Evolutionary conservation across 163 green algal species (phyloP).

Genomic region (Volvox carteri): DNA sequence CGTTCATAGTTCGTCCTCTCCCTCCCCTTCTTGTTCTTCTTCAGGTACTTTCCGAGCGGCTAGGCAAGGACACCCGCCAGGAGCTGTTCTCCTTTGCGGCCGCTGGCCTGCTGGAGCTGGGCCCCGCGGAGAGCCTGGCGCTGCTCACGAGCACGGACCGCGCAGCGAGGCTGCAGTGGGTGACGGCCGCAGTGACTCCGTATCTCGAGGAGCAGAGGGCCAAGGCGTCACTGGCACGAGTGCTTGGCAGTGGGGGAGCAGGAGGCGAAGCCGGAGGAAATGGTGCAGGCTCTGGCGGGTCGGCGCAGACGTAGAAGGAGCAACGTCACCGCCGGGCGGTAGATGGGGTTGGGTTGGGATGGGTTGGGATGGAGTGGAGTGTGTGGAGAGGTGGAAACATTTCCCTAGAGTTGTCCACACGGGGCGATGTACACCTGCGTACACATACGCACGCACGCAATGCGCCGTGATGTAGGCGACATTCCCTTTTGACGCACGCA

Average conservation of each 20-base stretch:
- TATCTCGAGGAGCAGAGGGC: constrained; percentile 58
- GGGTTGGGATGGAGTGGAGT: too few relatives aligned
- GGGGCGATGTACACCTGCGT: too few relatives aligned
- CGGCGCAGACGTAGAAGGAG: too few relatives aligned
- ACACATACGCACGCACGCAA: too few relatives aligned
- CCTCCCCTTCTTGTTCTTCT: too few relatives aligned
- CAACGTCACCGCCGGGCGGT: too few relatives aligned
- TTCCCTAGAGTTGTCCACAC: too few relatives aligned
- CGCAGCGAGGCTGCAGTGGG: constrained; percentile 59
- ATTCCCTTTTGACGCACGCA: too few relatives aligned
- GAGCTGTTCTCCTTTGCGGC: constrained; percentile 70
- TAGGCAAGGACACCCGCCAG: constrained; percentile 59
- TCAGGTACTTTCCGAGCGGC: constrained; percentile 52
- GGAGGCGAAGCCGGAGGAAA: neutral
- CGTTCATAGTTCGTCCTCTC: too few relatives aligned
- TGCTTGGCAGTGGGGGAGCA: constrained; percentile 2
- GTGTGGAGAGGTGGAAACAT: too few relatives aligned
- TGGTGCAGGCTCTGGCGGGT: neutral
- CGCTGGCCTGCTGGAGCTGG: constrained; percentile 61
- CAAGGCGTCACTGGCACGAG: constrained; percentile 45
- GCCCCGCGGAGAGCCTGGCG: constrained; percentile 57
- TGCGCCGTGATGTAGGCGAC: too few relatives aligned
- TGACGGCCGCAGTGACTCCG: constrained; percentile 57
- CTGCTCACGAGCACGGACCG: constrained; percentile 62
- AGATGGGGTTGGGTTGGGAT: too few relatives aligned